These are phyloP conservation scores for Smallanthus sonchifolius DNA, from an alignment of 129 eudicot species.

Conservation along the genomic window DNA sequence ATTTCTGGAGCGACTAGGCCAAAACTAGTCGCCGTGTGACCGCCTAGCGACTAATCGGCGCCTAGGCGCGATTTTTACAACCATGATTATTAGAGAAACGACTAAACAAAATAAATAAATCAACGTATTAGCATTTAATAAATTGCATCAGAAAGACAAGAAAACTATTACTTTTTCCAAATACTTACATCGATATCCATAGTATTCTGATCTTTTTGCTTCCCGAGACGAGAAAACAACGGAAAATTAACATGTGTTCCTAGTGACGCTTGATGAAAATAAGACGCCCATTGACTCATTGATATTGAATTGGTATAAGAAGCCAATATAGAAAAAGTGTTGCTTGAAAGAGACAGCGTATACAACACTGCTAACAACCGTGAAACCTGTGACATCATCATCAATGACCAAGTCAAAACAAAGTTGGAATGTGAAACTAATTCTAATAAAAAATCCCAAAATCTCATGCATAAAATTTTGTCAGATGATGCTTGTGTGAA, in stretches of 20 bases:
- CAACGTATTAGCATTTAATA: constrained; percentile 2
- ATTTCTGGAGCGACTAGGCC: too few species aligned
- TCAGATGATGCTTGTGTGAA: not conserved
- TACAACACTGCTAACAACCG: constrained; percentile 68
- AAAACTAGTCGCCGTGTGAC: too few species aligned
- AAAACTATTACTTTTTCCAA: not conserved
- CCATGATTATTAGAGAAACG: too few species aligned
- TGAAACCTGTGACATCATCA: constrained; percentile 58
- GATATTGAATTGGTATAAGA: constrained; percentile 34
- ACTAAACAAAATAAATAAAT: not conserved
- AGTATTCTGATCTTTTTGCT: constrained; percentile 24
- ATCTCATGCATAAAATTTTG: not conserved
- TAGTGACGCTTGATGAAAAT: constrained; percentile 86
- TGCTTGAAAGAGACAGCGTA: constrained; percentile 43
- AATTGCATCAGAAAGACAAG: not conserved
- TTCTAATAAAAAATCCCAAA: not conserved
- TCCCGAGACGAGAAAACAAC: constrained; percentile 38
- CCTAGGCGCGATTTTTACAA: too few species aligned
- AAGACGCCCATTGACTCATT: constrained; percentile 77
- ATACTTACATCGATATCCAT: constrained; percentile 46
- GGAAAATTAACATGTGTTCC: constrained; percentile 66
- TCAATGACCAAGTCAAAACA: constrained; percentile 1
- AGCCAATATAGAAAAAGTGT: constrained; percentile 31
- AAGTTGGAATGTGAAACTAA: not conserved
- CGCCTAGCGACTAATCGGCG: too few species aligned